Evolutionary conservation across 108 stramenopile genomes (phyloP), one percentile per base, ranked within the genome.

Genomic region (Aurantiochytrium sp.): DNA sequence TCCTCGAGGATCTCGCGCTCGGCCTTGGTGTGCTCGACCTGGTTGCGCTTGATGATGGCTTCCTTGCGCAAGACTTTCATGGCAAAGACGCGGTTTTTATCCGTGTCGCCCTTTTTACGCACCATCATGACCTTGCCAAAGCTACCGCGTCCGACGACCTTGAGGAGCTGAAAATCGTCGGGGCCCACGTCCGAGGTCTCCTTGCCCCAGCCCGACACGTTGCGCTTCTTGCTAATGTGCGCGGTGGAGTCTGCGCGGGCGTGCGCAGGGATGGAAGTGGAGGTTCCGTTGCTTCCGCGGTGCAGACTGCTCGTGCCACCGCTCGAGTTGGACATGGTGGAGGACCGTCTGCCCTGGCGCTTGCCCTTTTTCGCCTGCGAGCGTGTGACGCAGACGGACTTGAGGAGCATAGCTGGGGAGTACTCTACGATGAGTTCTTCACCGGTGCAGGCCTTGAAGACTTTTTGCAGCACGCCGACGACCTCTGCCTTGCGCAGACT

Each of bases 11-110:
- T 97, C 69, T 94, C 96, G 21, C 99, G 93, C 93, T 98, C 99
- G 43, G 99, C 98, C 89, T 96, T 97, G 21, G 98, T 98, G 91
- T 99, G 99, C 76, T 98, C 98, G 25, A 99, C 97, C 94, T 98
- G 96, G 87, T 99, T 98, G 18, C 98, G 93, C 89, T 96, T 97
- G 91, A 98, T 96, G 76, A 99, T 97, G 88, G 98, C 97, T 83
- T 97, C 97, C 91, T 99, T 99, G 60, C 94, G 92, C 57, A 98
- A 92, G 8, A 98, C 96, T 90, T 98, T 98, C 89, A 98, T 93
- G 12, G 98, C 98, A 92, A 96, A 97, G 93, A 97, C 95, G 87
- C 93, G 89, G 43, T 92, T 89, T 16, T 96, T 95, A 72, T 57
- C 58, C 12, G 23, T 29, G 16, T 69, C 88, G 44, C 93, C 92